Percentiles rank a stretch among this genome's conserved stretches.
Evolutionary conservation across 1,284 basidiomycete genomes (phyloP).

Genomic region (Microbotryum saponariae): DNA sequence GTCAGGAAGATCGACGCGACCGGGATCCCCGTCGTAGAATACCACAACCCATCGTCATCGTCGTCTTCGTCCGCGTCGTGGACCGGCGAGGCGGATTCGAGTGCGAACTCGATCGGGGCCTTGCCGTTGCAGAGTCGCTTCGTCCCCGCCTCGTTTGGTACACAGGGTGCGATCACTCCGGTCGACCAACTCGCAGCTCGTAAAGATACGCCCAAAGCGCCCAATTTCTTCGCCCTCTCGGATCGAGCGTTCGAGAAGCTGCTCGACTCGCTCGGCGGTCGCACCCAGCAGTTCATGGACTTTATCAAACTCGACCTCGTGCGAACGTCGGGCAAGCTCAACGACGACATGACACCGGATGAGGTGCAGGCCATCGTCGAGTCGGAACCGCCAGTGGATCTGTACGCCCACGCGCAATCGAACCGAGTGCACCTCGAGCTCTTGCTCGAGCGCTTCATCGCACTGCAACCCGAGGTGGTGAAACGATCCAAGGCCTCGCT

Average conservation of each 20-base stretch:
- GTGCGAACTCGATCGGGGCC: background rate
- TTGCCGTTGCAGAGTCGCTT: constrained; percentile 21
- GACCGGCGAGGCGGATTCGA: background rate
- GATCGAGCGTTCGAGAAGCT: constrained; percentile 21
- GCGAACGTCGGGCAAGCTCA: background rate
- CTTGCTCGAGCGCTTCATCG: constrained; percentile 31
- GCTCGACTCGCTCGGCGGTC: constrained; percentile 13
- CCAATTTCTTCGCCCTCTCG: constrained; percentile 27
- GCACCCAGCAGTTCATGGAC: constrained; percentile 17
- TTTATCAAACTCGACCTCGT: constrained; percentile 14
- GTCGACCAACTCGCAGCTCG: too few species aligned
- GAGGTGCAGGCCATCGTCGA: background rate
- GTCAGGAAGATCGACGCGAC: constrained; percentile 20
- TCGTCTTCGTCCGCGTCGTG: background rate
- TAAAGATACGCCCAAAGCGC: background rate
- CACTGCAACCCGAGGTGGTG: background rate
- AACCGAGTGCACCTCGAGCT: constrained; percentile 18
- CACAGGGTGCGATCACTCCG: too few species aligned
- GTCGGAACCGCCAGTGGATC: constrained; percentile 1
- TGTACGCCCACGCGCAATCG: constrained; percentile 23
- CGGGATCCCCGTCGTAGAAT: constrained; percentile 4
- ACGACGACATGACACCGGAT: constrained; percentile 3
- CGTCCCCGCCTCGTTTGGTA: constrained; percentile 3
- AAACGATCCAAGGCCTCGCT: too few species aligned
- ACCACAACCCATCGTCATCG: background rate